Percentiles rank a stretch among this genome's conserved stretches.
Conservation (phyloP, 352 stramenopile genomes). For the Globisporangium camurandrum region DNA sequence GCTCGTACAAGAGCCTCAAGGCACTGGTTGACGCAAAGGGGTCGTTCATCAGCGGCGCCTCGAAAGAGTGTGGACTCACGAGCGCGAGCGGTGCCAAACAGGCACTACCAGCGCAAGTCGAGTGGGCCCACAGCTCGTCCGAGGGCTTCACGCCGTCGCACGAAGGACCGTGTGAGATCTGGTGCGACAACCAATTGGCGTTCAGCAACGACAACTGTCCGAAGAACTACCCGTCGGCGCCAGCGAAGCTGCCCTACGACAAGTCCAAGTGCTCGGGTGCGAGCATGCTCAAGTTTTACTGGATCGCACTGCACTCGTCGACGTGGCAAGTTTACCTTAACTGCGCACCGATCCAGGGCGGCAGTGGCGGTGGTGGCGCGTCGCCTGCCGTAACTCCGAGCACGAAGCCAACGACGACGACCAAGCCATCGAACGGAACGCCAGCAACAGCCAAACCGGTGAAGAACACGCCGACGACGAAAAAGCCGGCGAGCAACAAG, state of each 20-base stretch:
- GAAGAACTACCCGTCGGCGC: conserved; percentile 22
- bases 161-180: conserved; percentile 41
- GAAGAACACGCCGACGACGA: background rate
- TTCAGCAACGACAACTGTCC: conserved; percentile 47
- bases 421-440: background rate
- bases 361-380: background rate
- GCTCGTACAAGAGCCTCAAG: conserved; percentile 15
- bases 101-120: conserved; percentile 22
- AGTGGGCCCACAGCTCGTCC: conserved; percentile 23
- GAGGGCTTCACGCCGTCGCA: conserved; percentile 25
- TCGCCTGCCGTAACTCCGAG: conserved; percentile 7
- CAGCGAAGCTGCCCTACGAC: conserved; percentile 33
- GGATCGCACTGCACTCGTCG: conserved; percentile 28
- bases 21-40: conserved; percentile 13
- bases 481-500: background rate
- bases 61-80: conserved; percentile 19
- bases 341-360: conserved; percentile 8
- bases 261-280: conserved; percentile 30
- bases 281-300: conserved; percentile 30
- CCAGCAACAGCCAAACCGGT: background rate
- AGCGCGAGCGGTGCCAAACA: conserved; percentile 23
- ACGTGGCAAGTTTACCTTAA: conserved; percentile 26
- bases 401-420: background rate
- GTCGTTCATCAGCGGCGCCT: background rate
- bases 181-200: conserved; percentile 36